Evolutionary conservation across 2,329 filamentous ascomycete genomes (phyloP).

Genomic region (Penicillium sp.): DNA sequence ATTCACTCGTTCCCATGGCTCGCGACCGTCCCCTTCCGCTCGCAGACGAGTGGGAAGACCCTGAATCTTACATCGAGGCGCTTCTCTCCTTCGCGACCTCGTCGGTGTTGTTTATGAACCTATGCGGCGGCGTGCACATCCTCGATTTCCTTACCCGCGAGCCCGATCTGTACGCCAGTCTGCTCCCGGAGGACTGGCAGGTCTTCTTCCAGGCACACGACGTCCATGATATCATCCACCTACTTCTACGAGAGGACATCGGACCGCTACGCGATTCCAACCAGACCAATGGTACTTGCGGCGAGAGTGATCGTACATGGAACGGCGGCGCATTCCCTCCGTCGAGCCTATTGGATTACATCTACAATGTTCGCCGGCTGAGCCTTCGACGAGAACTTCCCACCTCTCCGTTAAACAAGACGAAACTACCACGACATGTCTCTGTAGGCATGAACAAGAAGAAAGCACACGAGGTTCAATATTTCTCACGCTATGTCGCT

Average conservation of each 20-base stretch:
- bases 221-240: constrained; percentile 72
- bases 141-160: constrained; percentile 90
- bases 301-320: constrained; percentile 38
- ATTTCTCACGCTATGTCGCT: constrained; percentile 84
- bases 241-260: constrained; percentile 77
- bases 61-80: constrained; percentile 74
- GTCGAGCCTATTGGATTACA: constrained; percentile 65
- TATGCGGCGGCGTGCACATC: constrained; percentile 97
- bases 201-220: constrained; percentile 68
- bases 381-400: constrained; percentile 63
- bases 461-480: constrained; percentile 88
- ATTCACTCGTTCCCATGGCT: constrained; percentile 38
- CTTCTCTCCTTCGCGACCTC: constrained; percentile 73
- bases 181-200: constrained; percentile 79
- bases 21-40: constrained; percentile 62
- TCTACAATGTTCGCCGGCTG: constrained; percentile 66
- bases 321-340: constrained; percentile 48
- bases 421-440: constrained; percentile 65
- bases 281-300: neutral
- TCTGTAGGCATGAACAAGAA: constrained; percentile 93
- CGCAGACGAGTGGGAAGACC: constrained; percentile 63
- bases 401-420: constrained; percentile 30
- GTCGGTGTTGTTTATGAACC: constrained; percentile 73
- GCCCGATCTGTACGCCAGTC: constrained; percentile 74
- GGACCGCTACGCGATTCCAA: constrained; percentile 37